phyloP scores from a whole-genome alignment of 1,284 basidiomycete genomes.

The Leccinum pseudoinsigne region DNA sequence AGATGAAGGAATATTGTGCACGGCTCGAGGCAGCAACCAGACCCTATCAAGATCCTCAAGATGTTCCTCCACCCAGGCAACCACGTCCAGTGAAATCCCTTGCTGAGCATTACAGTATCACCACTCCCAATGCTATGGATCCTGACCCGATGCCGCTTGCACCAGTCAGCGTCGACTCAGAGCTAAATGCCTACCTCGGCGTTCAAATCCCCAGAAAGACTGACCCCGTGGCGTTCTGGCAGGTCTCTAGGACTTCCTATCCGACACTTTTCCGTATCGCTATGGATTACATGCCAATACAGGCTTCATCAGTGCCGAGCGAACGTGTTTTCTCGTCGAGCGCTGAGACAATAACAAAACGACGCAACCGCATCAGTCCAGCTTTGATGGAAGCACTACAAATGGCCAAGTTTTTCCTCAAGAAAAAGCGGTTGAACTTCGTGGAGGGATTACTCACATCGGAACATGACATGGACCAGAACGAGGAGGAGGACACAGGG shows the following conservation, averaged over 20 bases:
- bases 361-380: neutral
- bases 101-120: neutral
- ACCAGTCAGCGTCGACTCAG: neutral
- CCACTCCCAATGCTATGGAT: neutral
- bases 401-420: neutral
- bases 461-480: neutral
- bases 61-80: neutral
- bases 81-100: neutral
- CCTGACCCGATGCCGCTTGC: neutral
- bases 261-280: neutral
- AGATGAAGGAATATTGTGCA: neutral
- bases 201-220: neutral
- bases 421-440: neutral
- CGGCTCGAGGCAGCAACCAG: neutral
- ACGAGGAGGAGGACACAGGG: neutral
- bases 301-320: neutral
- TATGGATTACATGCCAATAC: neutral
- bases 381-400: neutral
- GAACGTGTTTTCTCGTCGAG: neutral
- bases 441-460: neutral
- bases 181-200: neutral
- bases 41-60: neutral
- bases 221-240: neutral
- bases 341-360: neutral
- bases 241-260: neutral